Conservation (phyloP, 495 filamentous ascomycete genomes). For the Aspergillus sclerotioniger region DNA sequence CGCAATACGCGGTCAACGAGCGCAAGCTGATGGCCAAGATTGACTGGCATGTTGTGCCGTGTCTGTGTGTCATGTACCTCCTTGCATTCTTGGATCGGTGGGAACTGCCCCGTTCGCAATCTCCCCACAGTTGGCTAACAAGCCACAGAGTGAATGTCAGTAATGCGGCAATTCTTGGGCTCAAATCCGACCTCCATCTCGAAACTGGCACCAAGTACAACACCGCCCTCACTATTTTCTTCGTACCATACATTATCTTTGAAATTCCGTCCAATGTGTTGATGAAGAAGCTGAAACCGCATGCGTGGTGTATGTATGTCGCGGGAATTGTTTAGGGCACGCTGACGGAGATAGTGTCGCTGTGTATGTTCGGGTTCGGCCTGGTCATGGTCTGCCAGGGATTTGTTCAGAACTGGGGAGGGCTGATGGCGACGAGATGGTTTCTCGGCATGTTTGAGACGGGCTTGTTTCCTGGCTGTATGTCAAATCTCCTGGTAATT, state of each 20-base stretch:
- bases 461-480: slow-evolving; percentile 68
- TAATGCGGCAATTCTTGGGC: slow-evolving; percentile 53
- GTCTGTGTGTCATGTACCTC: slow-evolving; percentile 72
- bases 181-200: slow-evolving; percentile 58
- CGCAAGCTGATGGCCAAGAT: slow-evolving; percentile 63
- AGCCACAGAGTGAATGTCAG: slow-evolving; percentile 53
- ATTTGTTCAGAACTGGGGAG: slow-evolving; percentile 66
- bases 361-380: slow-evolving; percentile 78
- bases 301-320: slow-evolving; percentile 43
- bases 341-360: slow-evolving; percentile 40
- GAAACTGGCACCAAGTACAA: slow-evolving; percentile 46
- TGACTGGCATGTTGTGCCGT: slow-evolving; percentile 72
- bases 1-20: slow-evolving; percentile 53
- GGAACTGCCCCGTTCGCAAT: slow-evolving; percentile 13
- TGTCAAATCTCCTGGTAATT: neutral
- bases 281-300: slow-evolving; percentile 63
- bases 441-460: slow-evolving; percentile 81
- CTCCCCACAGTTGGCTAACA: neutral
- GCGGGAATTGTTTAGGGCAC: slow-evolving; percentile 54
- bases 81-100: slow-evolving; percentile 76
- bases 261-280: slow-evolving; percentile 65
- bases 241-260: slow-evolving; percentile 60
- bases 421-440: slow-evolving; percentile 72
- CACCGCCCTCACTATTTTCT: slow-evolving; percentile 60
- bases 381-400: slow-evolving; percentile 70